These are phyloP conservation scores for Yamadazyma friedrichii DNA, from an alignment of 1,139 yeast genomes.

Conservation along the genomic window DNA sequence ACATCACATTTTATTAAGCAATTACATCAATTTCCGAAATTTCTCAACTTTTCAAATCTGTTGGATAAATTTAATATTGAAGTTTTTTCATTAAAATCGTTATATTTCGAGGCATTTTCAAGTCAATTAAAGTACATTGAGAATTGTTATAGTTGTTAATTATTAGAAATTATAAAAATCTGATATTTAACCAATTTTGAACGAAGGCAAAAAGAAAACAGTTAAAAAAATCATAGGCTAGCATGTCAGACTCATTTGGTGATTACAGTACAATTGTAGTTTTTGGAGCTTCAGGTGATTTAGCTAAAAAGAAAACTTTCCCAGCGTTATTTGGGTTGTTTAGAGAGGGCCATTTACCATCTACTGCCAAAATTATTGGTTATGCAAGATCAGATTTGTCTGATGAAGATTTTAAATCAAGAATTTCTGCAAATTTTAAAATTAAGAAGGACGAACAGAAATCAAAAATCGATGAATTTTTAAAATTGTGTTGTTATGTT, in stretches of 20 bases:
- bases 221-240: neutral
- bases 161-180: neutral
- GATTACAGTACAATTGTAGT: constrained; percentile 75
- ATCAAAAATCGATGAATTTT: constrained; percentile 59
- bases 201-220: no score
- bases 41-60: constrained; percentile 1
- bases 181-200: no score
- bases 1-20: constrained; percentile 2
- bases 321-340: constrained; percentile 73
- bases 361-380: constrained; percentile 73
- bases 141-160: constrained; percentile 1
- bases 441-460: constrained; percentile 44
- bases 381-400: constrained; percentile 83
- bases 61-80: neutral
- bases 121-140: no score
- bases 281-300: constrained; percentile 95
- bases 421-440: constrained; percentile 69
- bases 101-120: neutral
- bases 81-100: neutral
- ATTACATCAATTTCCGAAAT: constrained; percentile 2
- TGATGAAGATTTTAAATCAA: constrained; percentile 61
- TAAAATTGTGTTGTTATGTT: constrained; percentile 62
- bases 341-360: constrained; percentile 79
- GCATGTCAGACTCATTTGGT: constrained; percentile 40
- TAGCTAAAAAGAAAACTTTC: constrained; percentile 94